These are phyloP conservation scores for Boletus insuetus DNA, from an alignment of 768 basidiomycete species.

Conservation along the genomic window DNA sequence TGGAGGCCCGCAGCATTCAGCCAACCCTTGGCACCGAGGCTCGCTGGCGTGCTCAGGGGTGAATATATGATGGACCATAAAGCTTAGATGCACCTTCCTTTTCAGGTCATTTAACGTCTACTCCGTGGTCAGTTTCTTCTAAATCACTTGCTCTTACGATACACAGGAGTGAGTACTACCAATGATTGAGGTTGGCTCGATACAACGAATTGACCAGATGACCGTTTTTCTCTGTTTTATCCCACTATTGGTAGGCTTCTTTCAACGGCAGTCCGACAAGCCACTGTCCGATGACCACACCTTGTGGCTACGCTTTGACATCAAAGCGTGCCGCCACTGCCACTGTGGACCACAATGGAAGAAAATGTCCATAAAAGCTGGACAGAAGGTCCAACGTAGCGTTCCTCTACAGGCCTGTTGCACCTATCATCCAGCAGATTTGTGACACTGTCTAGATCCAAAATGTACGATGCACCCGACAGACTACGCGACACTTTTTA, in stretches of 20 bases:
- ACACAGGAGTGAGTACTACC: too few relatives aligned
- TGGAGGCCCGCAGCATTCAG: too few relatives aligned
- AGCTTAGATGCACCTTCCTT: too few relatives aligned
- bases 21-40: too few relatives aligned
- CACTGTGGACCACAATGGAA: conserved; percentile 9
- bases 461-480: conserved; percentile 1
- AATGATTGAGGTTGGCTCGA: too few relatives aligned
- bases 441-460: neutral
- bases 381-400: neutral
- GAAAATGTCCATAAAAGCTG: conserved; percentile 1
- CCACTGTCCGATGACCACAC: neutral
- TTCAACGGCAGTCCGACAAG: neutral
- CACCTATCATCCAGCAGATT: neutral
- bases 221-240: neutral
- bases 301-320: neutral
- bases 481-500: neutral
- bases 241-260: too few relatives aligned
- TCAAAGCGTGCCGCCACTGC: conserved; percentile 5
- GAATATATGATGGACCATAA: too few relatives aligned
- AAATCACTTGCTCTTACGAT: too few relatives aligned
- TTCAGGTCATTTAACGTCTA: too few relatives aligned
- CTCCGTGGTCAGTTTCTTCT: too few relatives aligned
- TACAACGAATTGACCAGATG: too few relatives aligned
- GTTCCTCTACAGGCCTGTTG: neutral
- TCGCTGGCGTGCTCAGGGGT: too few relatives aligned